Percentiles rank a stretch among this genome's conserved stretches.
Evolutionary conservation across 2,329 filamentous ascomycete species (phyloP).

Genomic region (Aspergillus cejpii): DNA sequence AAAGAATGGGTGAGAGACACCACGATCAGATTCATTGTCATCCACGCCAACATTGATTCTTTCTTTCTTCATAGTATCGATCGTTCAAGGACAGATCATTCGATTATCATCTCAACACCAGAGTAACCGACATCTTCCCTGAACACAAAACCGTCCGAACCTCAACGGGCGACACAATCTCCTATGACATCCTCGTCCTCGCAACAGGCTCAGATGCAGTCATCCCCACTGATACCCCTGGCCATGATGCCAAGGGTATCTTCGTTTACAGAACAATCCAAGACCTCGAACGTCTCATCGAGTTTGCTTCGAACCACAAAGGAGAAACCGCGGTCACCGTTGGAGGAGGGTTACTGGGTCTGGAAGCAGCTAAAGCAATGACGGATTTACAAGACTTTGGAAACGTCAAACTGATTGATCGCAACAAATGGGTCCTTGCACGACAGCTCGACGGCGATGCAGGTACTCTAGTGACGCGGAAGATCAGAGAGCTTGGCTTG

Average conservation of each 20-base stretch:
- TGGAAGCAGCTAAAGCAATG: slow-evolving; percentile 90
- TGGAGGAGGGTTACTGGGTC: slow-evolving; percentile 73
- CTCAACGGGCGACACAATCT: slow-evolving; percentile 59
- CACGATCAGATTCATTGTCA: not conserved
- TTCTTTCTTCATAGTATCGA: slow-evolving; percentile 49
- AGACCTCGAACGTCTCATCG: slow-evolving; percentile 70
- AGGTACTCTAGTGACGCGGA: slow-evolving; percentile 71
- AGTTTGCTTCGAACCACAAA: slow-evolving; percentile 60
- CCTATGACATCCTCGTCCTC: slow-evolving; percentile 75
- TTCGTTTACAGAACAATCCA: slow-evolving; percentile 86
- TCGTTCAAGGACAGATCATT: slow-evolving; percentile 61
- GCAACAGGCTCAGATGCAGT: slow-evolving; percentile 83
- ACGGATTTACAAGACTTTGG: slow-evolving; percentile 71
- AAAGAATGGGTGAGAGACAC: slow-evolving; percentile 62
- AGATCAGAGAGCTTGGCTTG: slow-evolving; percentile 69
- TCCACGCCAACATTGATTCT: not conserved
- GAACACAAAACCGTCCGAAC: slow-evolving; percentile 61
- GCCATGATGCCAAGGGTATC: slow-evolving; percentile 71
- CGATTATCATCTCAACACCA: slow-evolving; percentile 67
- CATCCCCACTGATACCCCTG: slow-evolving; percentile 64
- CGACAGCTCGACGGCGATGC: slow-evolving; percentile 77
- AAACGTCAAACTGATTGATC: slow-evolving; percentile 71
- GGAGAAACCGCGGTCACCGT: slow-evolving; percentile 69
- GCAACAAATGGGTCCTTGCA: slow-evolving; percentile 74
- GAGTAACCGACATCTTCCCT: slow-evolving; percentile 61